A percentile compares a stretch with the other conserved stretches of the same genome.
phyloP scores from a whole-genome alignment of 805 yeast species.

The Ogataea pignaliae region DNA sequence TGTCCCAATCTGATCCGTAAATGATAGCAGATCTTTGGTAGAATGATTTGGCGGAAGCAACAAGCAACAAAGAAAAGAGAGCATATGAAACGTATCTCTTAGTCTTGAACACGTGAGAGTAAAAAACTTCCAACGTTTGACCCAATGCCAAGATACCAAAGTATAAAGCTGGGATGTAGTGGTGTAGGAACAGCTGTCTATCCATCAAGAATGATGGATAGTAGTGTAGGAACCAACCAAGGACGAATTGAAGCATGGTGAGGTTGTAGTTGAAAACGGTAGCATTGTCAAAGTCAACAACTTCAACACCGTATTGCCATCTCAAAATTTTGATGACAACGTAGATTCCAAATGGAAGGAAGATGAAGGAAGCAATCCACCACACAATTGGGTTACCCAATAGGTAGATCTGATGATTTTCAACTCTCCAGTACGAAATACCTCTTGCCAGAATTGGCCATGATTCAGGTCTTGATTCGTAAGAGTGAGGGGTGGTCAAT shows the following conservation, averaged over 20 bases:
- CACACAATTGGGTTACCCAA: slow-evolving; percentile 77
- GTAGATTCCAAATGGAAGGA: slow-evolving; percentile 47
- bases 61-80: slow-evolving; percentile 44
- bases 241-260: slow-evolving; percentile 54
- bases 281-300: slow-evolving; percentile 40
- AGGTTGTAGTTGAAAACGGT: slow-evolving; percentile 60
- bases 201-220: slow-evolving; percentile 82
- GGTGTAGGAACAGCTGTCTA: slow-evolving; percentile 90
- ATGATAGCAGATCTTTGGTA: slow-evolving; percentile 63
- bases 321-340: slow-evolving; percentile 43
- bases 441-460: slow-evolving; percentile 80
- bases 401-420: slow-evolving; percentile 52
- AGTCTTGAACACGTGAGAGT: slow-evolving; percentile 27
- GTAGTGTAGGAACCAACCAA: slow-evolving; percentile 72
- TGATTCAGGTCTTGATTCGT: slow-evolving; percentile 64
- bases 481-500: slow-evolving; percentile 62
- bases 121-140: slow-evolving; percentile 28
- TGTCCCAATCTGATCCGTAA: slow-evolving; percentile 81
- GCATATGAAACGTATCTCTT: slow-evolving; percentile 42
- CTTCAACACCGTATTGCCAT: slow-evolving; percentile 55
- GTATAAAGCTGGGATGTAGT: slow-evolving; percentile 87
- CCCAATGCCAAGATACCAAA: slow-evolving; percentile 45
- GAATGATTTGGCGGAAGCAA: slow-evolving; percentile 51
- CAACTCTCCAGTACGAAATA: slow-evolving; percentile 73
- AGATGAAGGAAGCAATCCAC: slow-evolving; percentile 63